phyloP scores from a whole-genome alignment of 169 alveolate genomes.

The Cryptosporidium ryanae region DNA sequence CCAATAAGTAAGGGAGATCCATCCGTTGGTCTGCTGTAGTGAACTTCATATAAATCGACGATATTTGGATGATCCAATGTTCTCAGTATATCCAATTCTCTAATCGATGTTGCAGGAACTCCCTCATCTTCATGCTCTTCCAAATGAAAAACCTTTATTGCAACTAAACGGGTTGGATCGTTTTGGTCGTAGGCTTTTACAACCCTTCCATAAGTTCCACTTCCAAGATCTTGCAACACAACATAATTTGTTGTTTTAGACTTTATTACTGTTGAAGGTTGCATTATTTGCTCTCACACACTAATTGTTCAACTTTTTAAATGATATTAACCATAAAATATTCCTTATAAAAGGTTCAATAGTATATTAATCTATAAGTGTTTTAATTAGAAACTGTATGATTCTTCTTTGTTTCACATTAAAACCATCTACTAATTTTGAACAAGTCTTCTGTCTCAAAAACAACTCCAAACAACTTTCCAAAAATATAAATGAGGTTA shows the following conservation, averaged over 20 bases:
- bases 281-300: constrained; percentile 22
- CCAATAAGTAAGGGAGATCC: constrained; percentile 64
- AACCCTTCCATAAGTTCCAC: constrained; percentile 86
- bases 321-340: too few relatives aligned
- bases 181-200: constrained; percentile 79
- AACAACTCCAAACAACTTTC: too few relatives aligned
- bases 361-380: too few relatives aligned
- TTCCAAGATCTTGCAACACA: constrained; percentile 79
- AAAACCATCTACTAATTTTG: too few relatives aligned
- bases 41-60: constrained; percentile 76
- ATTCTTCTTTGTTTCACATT: too few relatives aligned
- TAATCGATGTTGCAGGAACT: constrained; percentile 88
- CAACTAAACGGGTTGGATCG: constrained; percentile 80
- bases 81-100: constrained; percentile 83
- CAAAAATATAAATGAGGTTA: neutral
- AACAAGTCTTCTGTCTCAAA: too few relatives aligned
- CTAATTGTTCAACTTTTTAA: too few relatives aligned
- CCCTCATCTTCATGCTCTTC: constrained; percentile 86
- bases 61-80: constrained; percentile 82
- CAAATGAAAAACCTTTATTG: constrained; percentile 83
- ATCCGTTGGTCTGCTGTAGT: constrained; percentile 61
- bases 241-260: constrained; percentile 71
- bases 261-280: constrained; percentile 46
- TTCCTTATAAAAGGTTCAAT: too few relatives aligned
- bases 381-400: too few relatives aligned